phyloP scores from a whole-genome alignment of 805 yeast species.

The Metschnikowia orientalis region DNA sequence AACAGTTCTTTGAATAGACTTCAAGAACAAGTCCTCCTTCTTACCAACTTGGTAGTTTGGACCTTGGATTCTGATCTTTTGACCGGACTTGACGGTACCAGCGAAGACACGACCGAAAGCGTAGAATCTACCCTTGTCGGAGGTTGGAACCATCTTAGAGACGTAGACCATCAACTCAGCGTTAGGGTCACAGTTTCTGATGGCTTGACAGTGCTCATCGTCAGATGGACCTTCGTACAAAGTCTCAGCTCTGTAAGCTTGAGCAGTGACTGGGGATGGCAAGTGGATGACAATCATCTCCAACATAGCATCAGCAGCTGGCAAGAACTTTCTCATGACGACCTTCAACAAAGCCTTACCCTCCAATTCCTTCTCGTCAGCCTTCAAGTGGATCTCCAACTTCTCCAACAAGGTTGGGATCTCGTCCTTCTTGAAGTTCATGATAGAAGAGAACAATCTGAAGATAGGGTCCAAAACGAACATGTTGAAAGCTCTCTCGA shows the following conservation, averaged over 20 bases:
- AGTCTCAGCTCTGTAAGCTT: slow-evolving; percentile 97
- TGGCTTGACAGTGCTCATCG: slow-evolving; percentile 85
- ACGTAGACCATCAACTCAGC: slow-evolving; percentile 99
- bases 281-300: slow-evolving; percentile 98
- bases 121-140: slow-evolving; percentile 99
- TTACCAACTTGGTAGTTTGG: slow-evolving; percentile 99
- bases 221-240: slow-evolving; percentile 98
- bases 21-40: slow-evolving; percentile 95
- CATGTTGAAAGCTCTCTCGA: slow-evolving; percentile 99
- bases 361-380: slow-evolving; percentile 96
- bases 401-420: slow-evolving; percentile 87
- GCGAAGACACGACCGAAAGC: slow-evolving; percentile 99
- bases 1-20: slow-evolving; percentile 98
- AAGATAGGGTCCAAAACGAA: slow-evolving; percentile 98
- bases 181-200: slow-evolving; percentile 97
- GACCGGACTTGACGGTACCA: slow-evolving; percentile 98
- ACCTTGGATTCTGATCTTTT: slow-evolving; percentile 99
- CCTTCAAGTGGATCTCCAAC: slow-evolving; percentile 89
- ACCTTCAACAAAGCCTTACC: slow-evolving; percentile 98
- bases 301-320: slow-evolving; percentile 99
- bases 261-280: slow-evolving; percentile 99
- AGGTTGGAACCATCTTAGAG: slow-evolving; percentile 99
- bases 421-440: slow-evolving; percentile 99
- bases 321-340: slow-evolving; percentile 99
- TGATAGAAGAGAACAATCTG: slow-evolving; percentile 93